Conservation (phyloP, 148 eudicot genomes). For the Fallopia convolvulus region DNA sequence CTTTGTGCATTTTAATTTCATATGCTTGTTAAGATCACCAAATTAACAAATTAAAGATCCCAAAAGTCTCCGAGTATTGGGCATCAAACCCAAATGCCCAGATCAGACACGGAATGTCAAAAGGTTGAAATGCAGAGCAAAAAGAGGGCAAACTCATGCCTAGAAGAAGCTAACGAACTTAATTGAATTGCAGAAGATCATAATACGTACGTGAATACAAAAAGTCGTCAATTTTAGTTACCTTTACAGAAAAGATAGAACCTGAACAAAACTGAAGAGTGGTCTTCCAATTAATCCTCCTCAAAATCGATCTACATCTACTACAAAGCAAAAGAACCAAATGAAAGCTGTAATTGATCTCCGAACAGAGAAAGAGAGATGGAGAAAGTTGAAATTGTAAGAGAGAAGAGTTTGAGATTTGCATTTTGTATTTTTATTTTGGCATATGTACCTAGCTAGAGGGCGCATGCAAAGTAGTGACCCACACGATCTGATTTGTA, state of each 20-base stretch:
- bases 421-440: not conserved
- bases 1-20: too few relatives aligned
- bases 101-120: not conserved
- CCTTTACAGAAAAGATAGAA: not conserved
- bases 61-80: not conserved
- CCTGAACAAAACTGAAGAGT: not conserved
- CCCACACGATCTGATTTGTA: not conserved
- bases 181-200: not conserved
- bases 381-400: too few relatives aligned
- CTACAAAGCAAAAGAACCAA: not conserved
- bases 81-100: not conserved
- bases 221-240: not conserved
- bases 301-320: not conserved
- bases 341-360: not conserved
- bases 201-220: not conserved
- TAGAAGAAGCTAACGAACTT: too few relatives aligned
- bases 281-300: not conserved
- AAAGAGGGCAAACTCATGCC: not conserved
- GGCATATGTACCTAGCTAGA: not conserved
- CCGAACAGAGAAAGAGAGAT: too few relatives aligned
- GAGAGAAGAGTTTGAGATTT: too few relatives aligned
- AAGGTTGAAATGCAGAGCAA: not conserved
- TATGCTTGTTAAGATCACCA: not conserved
- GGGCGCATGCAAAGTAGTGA: conserved; percentile 5
- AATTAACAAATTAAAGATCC: not conserved